Conservation (phyloP, 2,329 filamentous ascomycete genomes). For the Fusarium heterosporum region DNA sequence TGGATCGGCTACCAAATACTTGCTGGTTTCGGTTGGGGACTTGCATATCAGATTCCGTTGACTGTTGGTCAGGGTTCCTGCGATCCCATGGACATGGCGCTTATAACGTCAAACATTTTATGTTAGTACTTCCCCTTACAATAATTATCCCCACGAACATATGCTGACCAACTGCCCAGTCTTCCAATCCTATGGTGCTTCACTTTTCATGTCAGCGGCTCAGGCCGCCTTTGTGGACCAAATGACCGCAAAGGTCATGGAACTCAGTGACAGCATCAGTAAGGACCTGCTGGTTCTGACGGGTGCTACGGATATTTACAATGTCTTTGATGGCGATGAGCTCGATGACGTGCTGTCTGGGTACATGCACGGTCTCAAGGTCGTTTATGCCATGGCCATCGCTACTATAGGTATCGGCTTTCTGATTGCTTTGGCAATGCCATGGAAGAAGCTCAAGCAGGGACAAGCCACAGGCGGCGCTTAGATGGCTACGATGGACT, state of each 20-base stretch:
- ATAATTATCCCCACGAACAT: neutral
- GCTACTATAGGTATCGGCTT: constrained; percentile 7
- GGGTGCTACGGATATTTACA: constrained; percentile 13
- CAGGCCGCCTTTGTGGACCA: constrained; percentile 9
- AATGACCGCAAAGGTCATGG: constrained; percentile 6
- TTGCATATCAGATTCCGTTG: constrained; percentile 57
- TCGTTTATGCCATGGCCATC: constrained; percentile 7
- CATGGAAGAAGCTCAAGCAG: constrained; percentile 9
- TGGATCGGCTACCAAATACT: constrained; percentile 66
- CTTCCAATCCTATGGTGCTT: constrained; percentile 12
- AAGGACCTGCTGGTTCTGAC: constrained; percentile 1
- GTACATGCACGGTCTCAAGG: constrained; percentile 12
- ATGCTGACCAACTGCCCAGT: neutral
- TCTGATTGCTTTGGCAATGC: constrained; percentile 9
- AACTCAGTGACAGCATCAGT: constrained; percentile 9
- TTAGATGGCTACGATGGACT: neutral
- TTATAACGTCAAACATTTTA: constrained; percentile 6
- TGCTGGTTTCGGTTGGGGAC: constrained; percentile 58
- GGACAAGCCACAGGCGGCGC: constrained; percentile 1
- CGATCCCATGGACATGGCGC: constrained; percentile 10
- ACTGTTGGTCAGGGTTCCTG: constrained; percentile 9
- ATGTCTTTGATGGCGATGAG: constrained; percentile 6
- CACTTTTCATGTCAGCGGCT: constrained; percentile 6
- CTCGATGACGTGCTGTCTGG: constrained; percentile 4
- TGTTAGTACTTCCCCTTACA: neutral